Evolutionary conservation across 2,329 filamentous ascomycete genomes (phyloP), one percentile per base, ranked within the genome.

Genomic region (Drechslerella dactyloides): DNA sequence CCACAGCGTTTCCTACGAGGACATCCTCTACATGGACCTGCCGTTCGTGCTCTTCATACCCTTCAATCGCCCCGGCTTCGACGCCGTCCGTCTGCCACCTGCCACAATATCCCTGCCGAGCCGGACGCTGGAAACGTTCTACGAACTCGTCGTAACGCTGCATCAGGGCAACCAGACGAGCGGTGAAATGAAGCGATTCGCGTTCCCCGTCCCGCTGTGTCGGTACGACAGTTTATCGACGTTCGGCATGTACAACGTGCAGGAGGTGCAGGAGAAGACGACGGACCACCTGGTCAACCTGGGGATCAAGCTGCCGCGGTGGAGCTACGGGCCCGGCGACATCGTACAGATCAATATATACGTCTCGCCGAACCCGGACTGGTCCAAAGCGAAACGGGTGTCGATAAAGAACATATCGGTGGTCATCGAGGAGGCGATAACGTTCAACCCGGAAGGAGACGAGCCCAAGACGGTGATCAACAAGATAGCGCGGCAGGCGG

Each of bases 221-320:
- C 86, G 94, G 78, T 99, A 97, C 82, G 94, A 99, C 80, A 99
- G 93, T 0, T 83, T 99, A 54, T 97, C 93, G 46, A 97, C 94
- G 1, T 99, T 99, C 81, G 94, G 94, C 80, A 97, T 97, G 94
- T 99, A 97, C 83, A 97, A 97, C 81, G 89, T 92, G 61, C 93
- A 93, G 15, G 93, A 97, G 80, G 90, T 89, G 69, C 91, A 91
- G 63, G 89, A 96, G 77, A 86, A 88, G 70, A 90, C 92, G 33
- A 87, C 90, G 57, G 94, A 97, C 81, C 94, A 96, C 79, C 82
- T 97, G 61, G 91, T 97, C 72, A 96, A 91, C 7, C 83, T 97
- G 61, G 91, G 90, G 51, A 96, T 97, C 75, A 96, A 92, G 73
- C 83, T 99, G 75, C 93, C 94, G 23, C 87, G 92, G 73, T 97